A percentile compares a stretch with the other conserved stretches of the same genome.
These are phyloP conservation scores for Salix dunnii DNA, from an alignment of 345 rosid genomes.

Conservation along the genomic window DNA sequence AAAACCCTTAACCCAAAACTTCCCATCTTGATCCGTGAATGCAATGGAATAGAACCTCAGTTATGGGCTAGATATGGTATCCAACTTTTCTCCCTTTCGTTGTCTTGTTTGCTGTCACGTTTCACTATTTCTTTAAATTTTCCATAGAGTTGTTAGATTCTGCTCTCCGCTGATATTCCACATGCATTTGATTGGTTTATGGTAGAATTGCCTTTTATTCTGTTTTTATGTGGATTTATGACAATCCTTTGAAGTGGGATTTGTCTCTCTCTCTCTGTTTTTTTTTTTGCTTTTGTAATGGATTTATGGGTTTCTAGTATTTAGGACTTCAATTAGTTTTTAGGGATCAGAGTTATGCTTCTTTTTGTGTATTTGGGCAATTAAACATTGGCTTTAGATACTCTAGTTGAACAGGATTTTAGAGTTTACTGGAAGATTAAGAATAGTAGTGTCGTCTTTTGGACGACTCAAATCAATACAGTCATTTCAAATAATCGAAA, in stretches of 20 bases:
- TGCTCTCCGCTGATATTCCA: background rate
- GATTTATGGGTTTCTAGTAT: background rate
- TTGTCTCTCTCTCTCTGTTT: too few relatives aligned
- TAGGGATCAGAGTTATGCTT: background rate
- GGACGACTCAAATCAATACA: background rate
- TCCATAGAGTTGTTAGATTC: background rate
- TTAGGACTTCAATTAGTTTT: background rate
- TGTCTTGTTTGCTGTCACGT: background rate
- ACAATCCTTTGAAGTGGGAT: background rate
- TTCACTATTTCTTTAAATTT: background rate
- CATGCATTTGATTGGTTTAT: background rate
- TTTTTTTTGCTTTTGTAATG: background rate
- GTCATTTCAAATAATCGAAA: background rate
- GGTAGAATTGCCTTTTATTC: background rate
- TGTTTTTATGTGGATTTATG: background rate
- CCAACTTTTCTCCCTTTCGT: background rate
- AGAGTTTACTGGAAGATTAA: background rate
- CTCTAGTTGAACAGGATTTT: background rate
- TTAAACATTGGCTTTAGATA: background rate
- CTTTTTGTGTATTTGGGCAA: background rate
- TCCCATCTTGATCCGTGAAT: slow-evolving; percentile 81
- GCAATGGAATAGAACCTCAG: slow-evolving; percentile 77
- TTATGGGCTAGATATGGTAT: slow-evolving; percentile 96
- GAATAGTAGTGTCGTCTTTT: background rate
- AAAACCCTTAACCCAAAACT: slow-evolving; percentile 87